Percentiles rank a stretch among this genome's conserved stretches.
These are phyloP conservation scores for Kwoniella newhampshirensis DNA, from an alignment of 768 basidiomycete species.

Conservation along the genomic window DNA sequence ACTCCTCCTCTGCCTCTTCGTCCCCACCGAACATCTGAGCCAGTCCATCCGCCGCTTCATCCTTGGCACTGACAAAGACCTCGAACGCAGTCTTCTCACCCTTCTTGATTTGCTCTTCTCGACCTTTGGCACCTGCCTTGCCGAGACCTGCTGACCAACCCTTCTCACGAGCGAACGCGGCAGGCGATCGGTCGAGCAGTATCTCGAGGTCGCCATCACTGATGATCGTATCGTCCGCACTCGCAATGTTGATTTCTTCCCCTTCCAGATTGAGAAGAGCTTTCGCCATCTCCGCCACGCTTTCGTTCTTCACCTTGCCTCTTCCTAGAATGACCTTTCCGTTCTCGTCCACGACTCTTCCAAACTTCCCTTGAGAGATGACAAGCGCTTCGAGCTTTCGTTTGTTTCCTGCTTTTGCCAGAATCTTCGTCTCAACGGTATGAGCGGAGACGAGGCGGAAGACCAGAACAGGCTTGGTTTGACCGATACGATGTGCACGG, in stretches of 20 bases:
- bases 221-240: slow-evolving; percentile 70
- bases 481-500: slow-evolving; percentile 92
- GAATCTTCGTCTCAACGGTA: slow-evolving; percentile 88
- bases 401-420: slow-evolving; percentile 66
- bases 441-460: slow-evolving; percentile 75
- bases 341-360: slow-evolving; percentile 63
- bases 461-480: slow-evolving; percentile 83
- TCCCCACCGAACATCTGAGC: slow-evolving; percentile 48
- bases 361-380: slow-evolving; percentile 91
- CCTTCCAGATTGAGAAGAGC: slow-evolving; percentile 74
- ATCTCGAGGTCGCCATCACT: slow-evolving; percentile 76
- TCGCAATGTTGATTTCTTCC: slow-evolving; percentile 85
- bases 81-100: slow-evolving; percentile 50
- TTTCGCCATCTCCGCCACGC: slow-evolving; percentile 76
- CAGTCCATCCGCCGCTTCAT: slow-evolving; percentile 46
- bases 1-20: slow-evolving; percentile 40
- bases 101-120: slow-evolving; percentile 40
- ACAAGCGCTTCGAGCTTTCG: slow-evolving; percentile 89
- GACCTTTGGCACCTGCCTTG: slow-evolving; percentile 22
- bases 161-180: slow-evolving; percentile 47
- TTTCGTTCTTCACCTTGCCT: slow-evolving; percentile 59
- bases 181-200: slow-evolving; percentile 67
- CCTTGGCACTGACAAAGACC: slow-evolving; percentile 47
- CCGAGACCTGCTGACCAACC: slow-evolving; percentile 51
- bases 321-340: slow-evolving; percentile 52